Base-by-base conservation (phyloP, 169 alveolate species). In the Babesia bovis region DNA sequence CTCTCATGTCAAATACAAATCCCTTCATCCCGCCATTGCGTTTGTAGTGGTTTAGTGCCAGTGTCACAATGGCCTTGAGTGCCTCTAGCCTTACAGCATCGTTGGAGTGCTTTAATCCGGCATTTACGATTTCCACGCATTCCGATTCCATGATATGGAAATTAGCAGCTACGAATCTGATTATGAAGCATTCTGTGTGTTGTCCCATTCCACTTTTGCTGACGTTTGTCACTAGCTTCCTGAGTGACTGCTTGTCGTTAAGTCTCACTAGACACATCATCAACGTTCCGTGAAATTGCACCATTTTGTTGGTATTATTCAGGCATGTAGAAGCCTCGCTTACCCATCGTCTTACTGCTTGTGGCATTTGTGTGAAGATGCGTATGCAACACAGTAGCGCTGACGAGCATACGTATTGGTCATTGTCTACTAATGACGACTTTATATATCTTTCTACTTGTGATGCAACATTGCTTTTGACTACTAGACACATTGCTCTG, bases 371-470 rank as follows among this genome's bases (percentile, higher is more conserved):
- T 33, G 69, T 45, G 58, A 89, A 87, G 70, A 97, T 81, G 53
- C 94, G 89, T 49, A 96, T 87, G 49, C 98, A 96, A 66, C 98
- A 94, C 45, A 95, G 79, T 40, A 96, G 77, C 1, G 99, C 98
- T 19, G 98, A 88, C 23, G 97, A 90, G 17, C 96, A 90, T 13
- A 96, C 98, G 82, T 94, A 95, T 33, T 97, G 87, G 73, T 91
- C 94, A 57, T 88, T 93, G 86, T 96, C 99, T 36, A 92, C 96
- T 41, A 96, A 84, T 17, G 98, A 95, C 51, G 94, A 85, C 77
- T 94, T 93, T 55, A 94, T 83, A 79, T 94, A 96, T 60, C 99
- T 90, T 85, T 97, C 99, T 30, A 97, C 91, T 74, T 94, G 97
- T 30, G 96, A 89, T 9, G 97, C 94, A 92, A 94, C 90, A 0